phyloP scores from a whole-genome alignment of 2,329 filamentous ascomycete species.

The Colletotrichum sp. region DNA sequence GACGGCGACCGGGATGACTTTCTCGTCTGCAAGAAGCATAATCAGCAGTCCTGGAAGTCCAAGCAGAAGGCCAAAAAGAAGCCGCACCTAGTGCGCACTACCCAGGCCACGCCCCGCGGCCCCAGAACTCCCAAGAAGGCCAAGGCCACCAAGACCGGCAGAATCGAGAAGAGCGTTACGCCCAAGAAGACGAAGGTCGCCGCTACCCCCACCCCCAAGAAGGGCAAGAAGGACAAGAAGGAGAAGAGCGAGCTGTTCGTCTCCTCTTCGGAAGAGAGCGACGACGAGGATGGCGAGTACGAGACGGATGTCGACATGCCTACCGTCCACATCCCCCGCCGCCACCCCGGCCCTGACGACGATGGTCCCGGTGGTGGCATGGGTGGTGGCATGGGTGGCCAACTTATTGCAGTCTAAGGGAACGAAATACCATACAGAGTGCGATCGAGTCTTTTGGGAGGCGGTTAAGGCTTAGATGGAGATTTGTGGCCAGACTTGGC shows the following conservation, averaged over 20 bases:
- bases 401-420: background rate
- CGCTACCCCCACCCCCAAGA: background rate
- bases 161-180: background rate
- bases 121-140: background rate
- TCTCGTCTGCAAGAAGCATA: background rate
- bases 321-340: background rate
- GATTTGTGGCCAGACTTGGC: background rate
- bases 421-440: background rate
- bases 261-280: background rate
- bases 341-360: background rate
- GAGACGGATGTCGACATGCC: background rate
- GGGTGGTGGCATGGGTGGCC: background rate
- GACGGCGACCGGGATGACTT: background rate
- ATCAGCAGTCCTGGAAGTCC: background rate
- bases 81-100: background rate
- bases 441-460: background rate
- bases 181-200: background rate
- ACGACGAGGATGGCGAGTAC: background rate
- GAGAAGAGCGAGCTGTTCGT: background rate
- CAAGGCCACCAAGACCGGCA: background rate
- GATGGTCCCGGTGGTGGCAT: background rate
- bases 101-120: background rate
- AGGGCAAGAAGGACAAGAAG: background rate
- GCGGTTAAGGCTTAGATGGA: background rate
- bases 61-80: background rate